Conservation (phyloP, 805 yeast species). For the Zygoascus ofunaensis region DNA sequence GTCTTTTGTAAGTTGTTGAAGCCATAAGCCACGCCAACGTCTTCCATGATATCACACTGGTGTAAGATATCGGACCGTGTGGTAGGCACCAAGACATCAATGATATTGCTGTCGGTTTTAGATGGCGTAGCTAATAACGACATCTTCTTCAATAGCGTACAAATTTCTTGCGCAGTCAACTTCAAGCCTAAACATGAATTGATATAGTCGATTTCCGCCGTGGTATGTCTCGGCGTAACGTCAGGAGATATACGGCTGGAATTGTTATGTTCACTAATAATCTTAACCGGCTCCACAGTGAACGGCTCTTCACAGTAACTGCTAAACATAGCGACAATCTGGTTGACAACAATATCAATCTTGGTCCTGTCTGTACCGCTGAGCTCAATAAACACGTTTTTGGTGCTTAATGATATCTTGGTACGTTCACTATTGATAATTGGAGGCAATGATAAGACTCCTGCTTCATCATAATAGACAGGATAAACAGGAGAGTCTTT, state of each 20-base stretch:
- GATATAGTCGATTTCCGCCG: slow-evolving; percentile 74
- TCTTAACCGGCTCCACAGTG: slow-evolving; percentile 81
- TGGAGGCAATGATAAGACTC: slow-evolving; percentile 92
- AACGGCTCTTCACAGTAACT: slow-evolving; percentile 75
- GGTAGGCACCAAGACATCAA: slow-evolving; percentile 72
- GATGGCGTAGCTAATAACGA: slow-evolving; percentile 58
- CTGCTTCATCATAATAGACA: slow-evolving; percentile 68
- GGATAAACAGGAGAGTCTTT: slow-evolving; percentile 86
- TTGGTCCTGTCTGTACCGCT: slow-evolving; percentile 95
- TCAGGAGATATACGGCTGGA: slow-evolving; percentile 72
- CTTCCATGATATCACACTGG: slow-evolving; percentile 98
- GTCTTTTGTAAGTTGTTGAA: slow-evolving; percentile 79
- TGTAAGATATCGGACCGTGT: slow-evolving; percentile 95
- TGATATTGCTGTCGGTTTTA: slow-evolving; percentile 36
- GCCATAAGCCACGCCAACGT: slow-evolving; percentile 94
- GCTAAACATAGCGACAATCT: slow-evolving; percentile 91
- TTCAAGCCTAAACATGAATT: slow-evolving; percentile 88
- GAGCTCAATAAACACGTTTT: slow-evolving; percentile 81
- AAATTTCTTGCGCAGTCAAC: slow-evolving; percentile 57
- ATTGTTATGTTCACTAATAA: slow-evolving; percentile 71
- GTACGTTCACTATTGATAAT: slow-evolving; percentile 88
- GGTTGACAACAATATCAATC: slow-evolving; percentile 85
- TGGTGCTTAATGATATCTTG: slow-evolving; percentile 77
- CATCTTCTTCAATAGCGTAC: slow-evolving; percentile 67
- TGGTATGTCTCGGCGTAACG: slow-evolving; percentile 53